Percentiles rank a stretch among this genome's conserved stretches.
Conservation (phyloP, 768 basidiomycete species). For the Rhodotorula babjevae region DNA sequence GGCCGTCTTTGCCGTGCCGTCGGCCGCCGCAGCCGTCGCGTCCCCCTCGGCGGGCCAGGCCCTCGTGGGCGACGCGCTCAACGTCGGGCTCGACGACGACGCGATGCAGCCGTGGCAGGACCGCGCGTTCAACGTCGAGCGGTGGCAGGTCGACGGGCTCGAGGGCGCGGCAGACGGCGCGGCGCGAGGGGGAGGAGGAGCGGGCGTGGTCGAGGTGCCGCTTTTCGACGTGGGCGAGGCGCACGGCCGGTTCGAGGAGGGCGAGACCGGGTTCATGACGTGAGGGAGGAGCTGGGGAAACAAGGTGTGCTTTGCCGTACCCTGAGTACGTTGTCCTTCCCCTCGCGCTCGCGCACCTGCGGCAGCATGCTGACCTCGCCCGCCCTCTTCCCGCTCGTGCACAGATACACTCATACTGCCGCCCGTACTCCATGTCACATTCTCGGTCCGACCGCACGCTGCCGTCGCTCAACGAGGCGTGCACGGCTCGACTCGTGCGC, state of each 20-base stretch:
- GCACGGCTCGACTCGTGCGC: no score
- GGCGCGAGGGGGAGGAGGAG: no score
- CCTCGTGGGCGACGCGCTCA: background rate
- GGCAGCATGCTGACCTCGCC: no score
- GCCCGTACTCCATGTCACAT: no score
- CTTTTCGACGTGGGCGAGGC: background rate
- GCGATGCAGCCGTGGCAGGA: background rate
- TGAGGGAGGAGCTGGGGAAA: background rate
- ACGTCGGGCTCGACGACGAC: background rate
- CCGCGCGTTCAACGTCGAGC: constrained; percentile 12
- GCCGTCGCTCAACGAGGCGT: no score
- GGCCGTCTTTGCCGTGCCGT: constrained; percentile 7
- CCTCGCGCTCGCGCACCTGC: no score
- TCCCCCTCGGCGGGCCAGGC: no score
- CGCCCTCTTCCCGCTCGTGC: no score
- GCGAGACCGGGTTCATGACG: background rate
- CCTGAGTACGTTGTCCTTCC: no score
- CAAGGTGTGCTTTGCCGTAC: no score
- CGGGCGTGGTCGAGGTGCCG: background rate
- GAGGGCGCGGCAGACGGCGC: background rate
- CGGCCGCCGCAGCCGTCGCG: background rate
- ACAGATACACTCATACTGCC: no score
- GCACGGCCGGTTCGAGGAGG: background rate
- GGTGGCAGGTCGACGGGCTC: background rate
- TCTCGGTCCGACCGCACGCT: no score